Evolutionary conservation across 2,329 filamentous ascomycete genomes (phyloP).

Genomic region (Aspergillus pseudoviridinutans): DNA sequence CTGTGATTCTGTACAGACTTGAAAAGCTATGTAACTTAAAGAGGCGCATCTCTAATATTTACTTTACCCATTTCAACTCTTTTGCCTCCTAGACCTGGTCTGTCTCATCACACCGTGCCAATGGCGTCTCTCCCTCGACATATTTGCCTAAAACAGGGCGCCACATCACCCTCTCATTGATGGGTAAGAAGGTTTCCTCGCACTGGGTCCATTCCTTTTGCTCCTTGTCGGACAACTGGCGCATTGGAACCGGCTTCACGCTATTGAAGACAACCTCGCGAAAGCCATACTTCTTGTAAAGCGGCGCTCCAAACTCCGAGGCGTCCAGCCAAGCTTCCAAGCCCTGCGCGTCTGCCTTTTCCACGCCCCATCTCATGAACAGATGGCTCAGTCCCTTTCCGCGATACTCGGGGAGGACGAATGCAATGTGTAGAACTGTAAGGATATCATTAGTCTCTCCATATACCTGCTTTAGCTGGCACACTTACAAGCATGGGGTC

Average conservation of each 20-base stretch:
- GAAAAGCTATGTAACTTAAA: not conserved
- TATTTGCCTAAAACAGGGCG: constrained; percentile 9
- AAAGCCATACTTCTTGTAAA: constrained; percentile 15
- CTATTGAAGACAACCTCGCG: not conserved
- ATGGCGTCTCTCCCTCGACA: constrained; percentile 5
- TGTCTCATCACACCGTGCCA: not conserved
- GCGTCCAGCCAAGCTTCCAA: constrained; percentile 24
- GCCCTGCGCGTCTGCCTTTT: constrained; percentile 22
- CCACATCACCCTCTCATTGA: constrained; percentile 7
- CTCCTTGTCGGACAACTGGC: constrained; percentile 3
- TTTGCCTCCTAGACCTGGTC: not conserved
- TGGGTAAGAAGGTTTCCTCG: constrained; percentile 3
- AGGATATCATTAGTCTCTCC: not conserved
- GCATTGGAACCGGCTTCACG: not conserved
- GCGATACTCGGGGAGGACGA: constrained; percentile 24
- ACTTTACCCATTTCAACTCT: not conserved
- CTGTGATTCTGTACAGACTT: not conserved
- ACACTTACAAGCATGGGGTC: constrained; percentile 20
- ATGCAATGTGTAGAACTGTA: constrained; percentile 20
- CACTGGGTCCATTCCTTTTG: constrained; percentile 3
- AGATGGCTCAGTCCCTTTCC: constrained; percentile 19
- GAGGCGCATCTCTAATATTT: not conserved
- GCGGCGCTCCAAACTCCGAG: constrained; percentile 8
- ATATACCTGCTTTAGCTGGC: not conserved
- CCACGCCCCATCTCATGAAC: constrained; percentile 24